Evolutionary conservation across 352 stramenopile species (phyloP), one percentile per base, ranked within the genome.

Genomic region (Elongisporangium undulatum): DNA sequence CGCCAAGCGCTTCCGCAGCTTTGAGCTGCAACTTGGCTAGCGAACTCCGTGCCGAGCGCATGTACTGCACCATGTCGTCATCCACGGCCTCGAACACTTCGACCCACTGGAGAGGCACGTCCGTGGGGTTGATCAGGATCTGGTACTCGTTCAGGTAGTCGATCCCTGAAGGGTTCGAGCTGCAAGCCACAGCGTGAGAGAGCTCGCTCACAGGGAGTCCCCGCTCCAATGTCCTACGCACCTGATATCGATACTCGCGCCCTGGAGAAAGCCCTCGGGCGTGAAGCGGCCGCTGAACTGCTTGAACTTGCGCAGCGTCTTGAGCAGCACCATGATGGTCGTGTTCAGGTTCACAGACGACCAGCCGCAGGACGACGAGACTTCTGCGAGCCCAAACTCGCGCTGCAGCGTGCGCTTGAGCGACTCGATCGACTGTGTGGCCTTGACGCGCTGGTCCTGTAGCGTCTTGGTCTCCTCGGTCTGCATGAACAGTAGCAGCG

Each of bases 51-150:
- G 79, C 71, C 20, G 61, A 54, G 7, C 71, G 69, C 67, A 89
- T 87, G 51, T 74, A 76, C n/a, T 51, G 1, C 4, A 85, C 55
- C 75, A 89, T 85, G 9, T 63, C 53, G 1, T 55, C 58, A 53
- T 89, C 79, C 3, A 89, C 64, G 15, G 59, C 69, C 53, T 87
- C 77, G 3, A 89, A 56, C 23, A 85, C 67, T 62, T 85, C 70
- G n/a, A 87, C 58, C 79, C 79, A 89, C 49, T 89, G 79, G 4
- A 87, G 56, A 2, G 77, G 79, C 8, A 89, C 79, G 56, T 89
- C 79, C 0, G 79, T 72, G 3, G 79, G 74, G 41, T 86, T 87
- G 22, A 89, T 55, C 4, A 63, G 63, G 10, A 89, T 72, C 9
- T 62, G 69, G 51, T 86, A 89, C 61, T 87, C 79, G 58, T 89